These are phyloP conservation scores for Litchi chinensis DNA, from an alignment of 345 rosid genomes.

Conservation along the genomic window DNA sequence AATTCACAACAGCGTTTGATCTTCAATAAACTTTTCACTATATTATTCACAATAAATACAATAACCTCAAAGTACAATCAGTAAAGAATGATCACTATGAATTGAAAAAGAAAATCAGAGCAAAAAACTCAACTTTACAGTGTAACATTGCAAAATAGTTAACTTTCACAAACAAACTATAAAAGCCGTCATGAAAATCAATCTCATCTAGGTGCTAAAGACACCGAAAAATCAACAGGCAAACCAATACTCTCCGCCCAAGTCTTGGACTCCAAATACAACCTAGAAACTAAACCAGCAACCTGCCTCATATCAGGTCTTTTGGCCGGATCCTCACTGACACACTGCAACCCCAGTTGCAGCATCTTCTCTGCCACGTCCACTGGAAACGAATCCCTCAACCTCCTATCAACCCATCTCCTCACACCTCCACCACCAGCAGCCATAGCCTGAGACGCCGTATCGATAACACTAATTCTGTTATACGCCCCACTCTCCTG, in stretches of 20 bases:
- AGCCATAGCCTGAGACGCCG: constrained; percentile 40
- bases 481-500: constrained; percentile 33
- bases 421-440: constrained; percentile 41
- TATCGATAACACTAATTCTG: constrained; percentile 44
- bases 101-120: background rate
- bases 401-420: constrained; percentile 58
- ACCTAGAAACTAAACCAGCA: constrained; percentile 42
- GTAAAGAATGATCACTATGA: constrained; percentile 8
- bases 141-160: background rate
- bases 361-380: constrained; percentile 60
- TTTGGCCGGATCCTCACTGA: constrained; percentile 43
- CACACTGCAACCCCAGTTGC: constrained; percentile 54
- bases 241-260: constrained; percentile 50
- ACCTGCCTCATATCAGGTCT: constrained; percentile 60
- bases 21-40: background rate
- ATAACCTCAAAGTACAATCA: background rate
- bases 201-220: constrained; percentile 56
- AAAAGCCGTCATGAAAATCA: background rate
- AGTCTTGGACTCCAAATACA: constrained; percentile 45
- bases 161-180: background rate
- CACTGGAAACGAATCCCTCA: constrained; percentile 67
- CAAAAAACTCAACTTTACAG: constrained; percentile 5
- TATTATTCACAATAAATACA: constrained; percentile 15
- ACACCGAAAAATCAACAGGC: constrained; percentile 49
- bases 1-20: background rate